Conservation (phyloP, 78 protist genomes). For the Pigoraptor vietnamica region DNA sequence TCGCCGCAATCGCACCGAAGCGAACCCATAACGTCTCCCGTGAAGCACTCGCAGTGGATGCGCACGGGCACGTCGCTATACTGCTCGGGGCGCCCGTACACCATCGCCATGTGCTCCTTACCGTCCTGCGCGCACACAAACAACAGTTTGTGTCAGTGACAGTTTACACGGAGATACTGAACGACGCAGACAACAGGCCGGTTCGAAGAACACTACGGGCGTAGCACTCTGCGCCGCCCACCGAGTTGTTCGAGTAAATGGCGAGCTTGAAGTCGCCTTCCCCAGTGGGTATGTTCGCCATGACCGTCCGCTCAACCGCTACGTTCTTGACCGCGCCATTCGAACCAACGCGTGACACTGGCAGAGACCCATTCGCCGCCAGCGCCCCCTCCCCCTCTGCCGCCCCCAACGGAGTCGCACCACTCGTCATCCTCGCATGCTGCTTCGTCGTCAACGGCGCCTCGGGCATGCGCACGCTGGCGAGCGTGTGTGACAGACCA, state of each 20-base stretch:
- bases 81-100: constrained; percentile 5
- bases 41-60: constrained; percentile 55
- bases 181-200: background rate
- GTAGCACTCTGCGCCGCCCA: background rate
- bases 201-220: too few relatives aligned
- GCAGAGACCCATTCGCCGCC: too few relatives aligned
- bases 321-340: too few relatives aligned
- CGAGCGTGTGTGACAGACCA: too few relatives aligned
- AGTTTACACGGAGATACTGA: too few relatives aligned
- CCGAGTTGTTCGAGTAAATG: constrained; percentile 6
- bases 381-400: too few relatives aligned
- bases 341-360: too few relatives aligned
- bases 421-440: too few relatives aligned
- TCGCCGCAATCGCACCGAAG: constrained; percentile 51
- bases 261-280: constrained; percentile 9
- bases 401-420: too few relatives aligned
- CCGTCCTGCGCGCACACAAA: background rate
- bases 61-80: constrained; percentile 19
- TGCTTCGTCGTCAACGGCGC: too few relatives aligned
- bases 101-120: constrained; percentile 28
- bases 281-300: background rate
- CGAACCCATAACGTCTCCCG: constrained; percentile 38
- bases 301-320: background rate
- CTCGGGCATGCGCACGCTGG: too few relatives aligned
- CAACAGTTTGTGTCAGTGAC: background rate